These are phyloP conservation scores for Trametopsis cervina DNA, from an alignment of 768 basidiomycete genomes.

Conservation along the genomic window DNA sequence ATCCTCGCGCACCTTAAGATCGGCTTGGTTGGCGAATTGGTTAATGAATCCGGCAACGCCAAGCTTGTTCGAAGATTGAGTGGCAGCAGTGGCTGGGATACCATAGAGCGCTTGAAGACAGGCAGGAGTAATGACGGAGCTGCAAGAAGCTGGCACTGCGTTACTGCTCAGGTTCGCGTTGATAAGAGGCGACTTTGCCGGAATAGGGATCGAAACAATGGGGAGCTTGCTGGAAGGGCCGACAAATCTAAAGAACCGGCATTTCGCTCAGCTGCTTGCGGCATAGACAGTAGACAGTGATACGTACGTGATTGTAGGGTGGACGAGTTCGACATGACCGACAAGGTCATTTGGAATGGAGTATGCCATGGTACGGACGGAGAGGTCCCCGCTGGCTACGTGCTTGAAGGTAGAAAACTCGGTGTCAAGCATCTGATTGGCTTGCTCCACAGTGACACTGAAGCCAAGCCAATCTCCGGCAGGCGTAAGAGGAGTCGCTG, in stretches of 20 bases:
- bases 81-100: constrained; percentile 26
- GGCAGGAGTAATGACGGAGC: constrained; percentile 19
- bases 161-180: constrained; percentile 19
- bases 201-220: constrained; percentile 21
- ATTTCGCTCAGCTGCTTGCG: too few species aligned
- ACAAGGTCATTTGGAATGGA: constrained; percentile 28
- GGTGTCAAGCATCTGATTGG: constrained; percentile 29
- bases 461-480: constrained; percentile 31
- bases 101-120: constrained; percentile 30
- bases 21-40: constrained; percentile 24
- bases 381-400: constrained; percentile 19
- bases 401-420: constrained; percentile 30
- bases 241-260: constrained; percentile 35
- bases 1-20: constrained; percentile 18
- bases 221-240: constrained; percentile 11
- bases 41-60: constrained; percentile 27
- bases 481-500: constrained; percentile 18
- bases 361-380: constrained; percentile 31
- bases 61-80: constrained; percentile 19
- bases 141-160: constrained; percentile 21
- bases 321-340: constrained; percentile 25
- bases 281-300: too few species aligned
- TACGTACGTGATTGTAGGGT: constrained; percentile 24
- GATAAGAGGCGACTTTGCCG: not conserved
- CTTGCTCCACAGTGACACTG: constrained; percentile 26